These are phyloP conservation scores for Pseudocercospora cruenta DNA, from an alignment of 2,329 filamentous ascomycete species.

Conservation along the genomic window DNA sequence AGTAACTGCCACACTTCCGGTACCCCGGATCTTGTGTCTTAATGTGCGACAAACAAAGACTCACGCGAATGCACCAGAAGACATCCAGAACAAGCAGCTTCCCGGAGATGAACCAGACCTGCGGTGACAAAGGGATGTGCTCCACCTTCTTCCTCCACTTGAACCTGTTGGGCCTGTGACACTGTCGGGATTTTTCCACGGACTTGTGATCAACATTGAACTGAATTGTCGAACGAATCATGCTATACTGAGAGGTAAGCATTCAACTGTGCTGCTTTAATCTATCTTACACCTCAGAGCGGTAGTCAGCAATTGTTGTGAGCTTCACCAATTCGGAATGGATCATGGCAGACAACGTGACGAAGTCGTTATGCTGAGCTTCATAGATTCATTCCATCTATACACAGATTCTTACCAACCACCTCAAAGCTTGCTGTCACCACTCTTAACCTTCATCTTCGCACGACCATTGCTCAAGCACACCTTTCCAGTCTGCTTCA, in stretches of 20 bases:
- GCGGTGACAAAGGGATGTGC: background rate
- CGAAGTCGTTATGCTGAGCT: too few relatives aligned
- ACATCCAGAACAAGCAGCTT: background rate
- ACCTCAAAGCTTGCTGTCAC: slow-evolving; percentile 26
- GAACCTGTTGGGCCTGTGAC: background rate
- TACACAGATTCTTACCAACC: too few relatives aligned
- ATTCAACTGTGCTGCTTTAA: too few relatives aligned
- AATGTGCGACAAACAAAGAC: slow-evolving; percentile 10
- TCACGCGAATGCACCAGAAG: slow-evolving; percentile 1
- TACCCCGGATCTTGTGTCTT: background rate
- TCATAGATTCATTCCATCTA: too few relatives aligned
- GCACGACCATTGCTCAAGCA: slow-evolving; percentile 86
- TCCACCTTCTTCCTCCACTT: background rate
- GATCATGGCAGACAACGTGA: too few relatives aligned
- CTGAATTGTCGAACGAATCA: background rate
- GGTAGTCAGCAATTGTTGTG: too few relatives aligned
- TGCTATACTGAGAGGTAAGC: background rate
- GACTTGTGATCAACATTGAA: background rate
- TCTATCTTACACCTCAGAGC: too few relatives aligned
- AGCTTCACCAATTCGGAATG: too few relatives aligned
- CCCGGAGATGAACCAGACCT: slow-evolving; percentile 1
- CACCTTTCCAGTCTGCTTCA: slow-evolving; percentile 79
- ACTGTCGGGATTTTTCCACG: background rate
- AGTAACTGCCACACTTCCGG: background rate
- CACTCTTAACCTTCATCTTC: slow-evolving; percentile 64